Percentiles rank a stretch among this genome's conserved stretches.
Evolutionary conservation across 805 yeast species (phyloP).

Genomic region (Ogataea trehalophila): DNA sequence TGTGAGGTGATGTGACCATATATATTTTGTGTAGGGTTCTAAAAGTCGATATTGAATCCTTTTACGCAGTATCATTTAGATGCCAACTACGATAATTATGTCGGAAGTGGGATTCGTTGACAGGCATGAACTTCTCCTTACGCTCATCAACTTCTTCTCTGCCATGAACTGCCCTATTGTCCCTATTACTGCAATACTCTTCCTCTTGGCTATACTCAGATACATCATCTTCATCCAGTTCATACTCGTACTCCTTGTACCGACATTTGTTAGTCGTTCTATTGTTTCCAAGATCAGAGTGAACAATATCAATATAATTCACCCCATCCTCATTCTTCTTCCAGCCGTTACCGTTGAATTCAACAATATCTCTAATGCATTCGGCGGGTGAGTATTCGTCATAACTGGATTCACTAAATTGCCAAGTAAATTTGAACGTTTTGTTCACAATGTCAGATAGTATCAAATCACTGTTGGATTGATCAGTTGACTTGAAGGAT

Average conservation of each 20-base stretch:
- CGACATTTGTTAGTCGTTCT: background rate
- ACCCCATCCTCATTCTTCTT: constrained; percentile 43
- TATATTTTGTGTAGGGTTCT: too few species aligned
- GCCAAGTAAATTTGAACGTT: constrained; percentile 30
- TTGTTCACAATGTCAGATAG: constrained; percentile 24
- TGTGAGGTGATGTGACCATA: too few species aligned
- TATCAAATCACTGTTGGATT: background rate
- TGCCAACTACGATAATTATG: constrained; percentile 40
- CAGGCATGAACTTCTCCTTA: constrained; percentile 17
- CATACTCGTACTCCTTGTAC: constrained; percentile 4
- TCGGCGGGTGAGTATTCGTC: constrained; percentile 60
- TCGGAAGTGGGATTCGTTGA: constrained; percentile 29
- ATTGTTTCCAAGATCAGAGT: constrained; percentile 9
- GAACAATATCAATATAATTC: constrained; percentile 34
- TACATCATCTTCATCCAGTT: background rate
- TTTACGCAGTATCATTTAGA: constrained; percentile 4
- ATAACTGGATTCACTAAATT: constrained; percentile 21
- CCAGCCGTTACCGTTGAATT: constrained; percentile 65
- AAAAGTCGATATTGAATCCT: too few species aligned
- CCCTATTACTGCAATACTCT: background rate
- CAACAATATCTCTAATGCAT: constrained; percentile 69
- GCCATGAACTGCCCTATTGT: background rate
- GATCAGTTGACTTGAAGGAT: background rate
- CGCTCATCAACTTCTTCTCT: background rate
- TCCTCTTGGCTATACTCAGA: background rate